Percentiles rank a stretch among this genome's conserved stretches.
Evolutionary conservation across 208 protist genomes (phyloP).

Genomic region (Spironucleus salmonicida): DNA sequence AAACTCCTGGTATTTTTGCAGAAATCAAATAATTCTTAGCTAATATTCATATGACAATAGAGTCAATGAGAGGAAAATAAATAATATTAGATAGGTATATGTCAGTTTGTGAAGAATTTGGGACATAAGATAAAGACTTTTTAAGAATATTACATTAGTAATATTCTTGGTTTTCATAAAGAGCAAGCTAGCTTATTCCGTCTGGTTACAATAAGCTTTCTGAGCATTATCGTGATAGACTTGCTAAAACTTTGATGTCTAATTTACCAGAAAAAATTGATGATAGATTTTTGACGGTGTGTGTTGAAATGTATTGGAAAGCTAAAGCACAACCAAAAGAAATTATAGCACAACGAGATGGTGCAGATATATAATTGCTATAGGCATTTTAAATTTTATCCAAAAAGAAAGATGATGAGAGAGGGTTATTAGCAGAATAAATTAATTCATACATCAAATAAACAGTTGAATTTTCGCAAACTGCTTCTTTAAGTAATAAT

Average conservation of each 20-base stretch:
- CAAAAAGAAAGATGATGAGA: neutral
- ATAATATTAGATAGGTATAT: neutral
- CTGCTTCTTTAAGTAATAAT: neutral
- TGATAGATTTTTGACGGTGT: neutral
- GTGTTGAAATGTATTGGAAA: neutral
- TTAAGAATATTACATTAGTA: neutral
- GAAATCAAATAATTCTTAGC: neutral
- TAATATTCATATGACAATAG: neutral
- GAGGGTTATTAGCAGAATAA: neutral
- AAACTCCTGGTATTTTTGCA: neutral
- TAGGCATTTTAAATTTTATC: neutral
- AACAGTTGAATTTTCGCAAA: slow-evolving; percentile 1
- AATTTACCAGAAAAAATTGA: neutral
- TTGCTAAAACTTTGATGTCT: neutral
- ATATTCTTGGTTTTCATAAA: too few species aligned
- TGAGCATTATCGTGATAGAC: too few species aligned
- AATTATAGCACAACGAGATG: neutral
- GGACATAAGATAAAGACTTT: neutral
- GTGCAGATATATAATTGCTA: neutral
- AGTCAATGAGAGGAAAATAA: neutral
- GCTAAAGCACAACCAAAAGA: neutral
- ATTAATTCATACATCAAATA: neutral
- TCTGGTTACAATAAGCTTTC: slow-evolving; percentile 13
- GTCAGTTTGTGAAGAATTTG: slow-evolving; percentile 16
- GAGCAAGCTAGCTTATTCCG: too few species aligned